Evolutionary conservation across 2,329 filamentous ascomycete genomes (phyloP), one percentile per base, ranked within the genome.

Genomic region (Eutypa lata): DNA sequence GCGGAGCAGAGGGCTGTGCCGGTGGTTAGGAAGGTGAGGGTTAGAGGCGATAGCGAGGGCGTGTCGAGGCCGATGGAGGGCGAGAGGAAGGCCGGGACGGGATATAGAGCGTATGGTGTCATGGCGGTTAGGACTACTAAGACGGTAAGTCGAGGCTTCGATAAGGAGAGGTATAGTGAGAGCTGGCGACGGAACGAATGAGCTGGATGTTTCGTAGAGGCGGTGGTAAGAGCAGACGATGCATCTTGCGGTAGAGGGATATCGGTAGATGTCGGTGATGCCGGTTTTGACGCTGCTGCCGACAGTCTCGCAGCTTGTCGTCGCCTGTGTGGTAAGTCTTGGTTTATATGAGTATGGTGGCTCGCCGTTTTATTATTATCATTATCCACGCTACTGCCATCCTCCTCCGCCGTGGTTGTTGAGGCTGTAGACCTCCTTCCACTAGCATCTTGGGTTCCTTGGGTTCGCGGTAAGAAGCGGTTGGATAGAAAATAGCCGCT

Each of bases 81-180:
- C 40, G 83, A 82, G 49, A 99, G 84, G 57, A 97, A 85, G 50
- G 90, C 87, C 2, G 93, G 92, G 2, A 96, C 89, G 0, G 94
- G 94, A 69, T 97, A 99, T 52, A 99, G 79, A 16, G 91, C 90
- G 71, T 97, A 99, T 3, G 93, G 84, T 2, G 90, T 89, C 70
- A 94, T 96, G 26, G 93, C 90, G 0, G 91, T 91, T 47, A 99
- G 85, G 31, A 96, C 88, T 56, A 99, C 88, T 46, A 99, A 85
- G 62, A 95, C 88, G 7, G 91, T 93, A 47, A 99, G 84, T 50
- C 93, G 91, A 3, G 94, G 94, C 70, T 99, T 99, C n/a, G 92
- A 89, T 60, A 99, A 86, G 24, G 94, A 90, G 57, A 99, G 86
- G 64, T 91, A 91, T 28, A 90, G 86, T 21, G 91, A 89, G 58